These are phyloP conservation scores for Botrytis tulipae DNA, from an alignment of 2,329 filamentous ascomycete genomes.

Conservation along the genomic window DNA sequence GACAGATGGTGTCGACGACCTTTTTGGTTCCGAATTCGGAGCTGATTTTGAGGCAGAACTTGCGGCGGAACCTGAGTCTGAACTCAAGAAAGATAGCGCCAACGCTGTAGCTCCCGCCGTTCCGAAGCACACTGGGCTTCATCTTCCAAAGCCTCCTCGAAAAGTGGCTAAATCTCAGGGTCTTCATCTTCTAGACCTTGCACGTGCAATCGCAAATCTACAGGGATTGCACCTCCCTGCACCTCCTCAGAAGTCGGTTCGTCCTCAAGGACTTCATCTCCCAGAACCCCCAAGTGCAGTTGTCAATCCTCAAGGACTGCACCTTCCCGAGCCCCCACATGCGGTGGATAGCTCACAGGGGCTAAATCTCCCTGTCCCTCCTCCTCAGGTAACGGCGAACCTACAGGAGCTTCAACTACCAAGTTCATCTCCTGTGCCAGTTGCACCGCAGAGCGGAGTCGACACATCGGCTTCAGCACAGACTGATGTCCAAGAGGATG, in stretches of 20 bases:
- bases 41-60: neutral
- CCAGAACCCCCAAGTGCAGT: neutral
- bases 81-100: accelerated
- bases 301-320: neutral
- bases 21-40: no score
- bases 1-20: neutral
- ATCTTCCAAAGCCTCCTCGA: neutral
- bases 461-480: accelerated
- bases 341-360: accelerated
- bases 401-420: neutral
- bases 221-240: neutral
- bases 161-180: neutral
- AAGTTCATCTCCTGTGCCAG: no score
- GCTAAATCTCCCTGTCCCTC: accelerated
- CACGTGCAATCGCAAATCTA: neutral
- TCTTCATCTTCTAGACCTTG: neutral
- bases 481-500: neutral
- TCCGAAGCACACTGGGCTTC: neutral
- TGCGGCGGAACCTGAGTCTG: neutral
- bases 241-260: accelerated
- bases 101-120: neutral
- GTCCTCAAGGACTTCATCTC: neutral
- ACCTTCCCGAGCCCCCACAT: neutral
- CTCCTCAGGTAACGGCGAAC: neutral
- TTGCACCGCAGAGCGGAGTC: accelerated